Evolutionary conservation across 2,329 filamentous ascomycete genomes (phyloP).

Genomic region (Botrytis elliptica): DNA sequence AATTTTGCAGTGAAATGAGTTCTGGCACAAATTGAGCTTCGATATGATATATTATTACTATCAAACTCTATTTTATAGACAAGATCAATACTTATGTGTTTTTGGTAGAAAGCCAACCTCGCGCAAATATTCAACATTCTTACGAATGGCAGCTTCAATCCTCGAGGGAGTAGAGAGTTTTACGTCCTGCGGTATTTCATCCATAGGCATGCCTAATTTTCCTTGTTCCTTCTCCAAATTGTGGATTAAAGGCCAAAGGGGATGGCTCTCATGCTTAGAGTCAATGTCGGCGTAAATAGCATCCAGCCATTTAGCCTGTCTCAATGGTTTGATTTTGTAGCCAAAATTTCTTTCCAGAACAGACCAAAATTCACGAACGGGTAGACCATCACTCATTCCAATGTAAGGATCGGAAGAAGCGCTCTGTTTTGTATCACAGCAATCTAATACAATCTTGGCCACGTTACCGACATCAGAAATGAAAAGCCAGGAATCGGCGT

Average conservation of each 20-base stretch:
- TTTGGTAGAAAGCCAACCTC: slow-evolving; percentile 15
- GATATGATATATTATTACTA: not conserved
- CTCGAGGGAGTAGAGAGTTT: not conserved
- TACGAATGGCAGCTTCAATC: slow-evolving; percentile 17
- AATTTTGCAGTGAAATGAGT: not conserved
- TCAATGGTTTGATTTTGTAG: slow-evolving; percentile 13
- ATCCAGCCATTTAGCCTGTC: slow-evolving; percentile 13
- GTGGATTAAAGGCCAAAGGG: slow-evolving; percentile 26
- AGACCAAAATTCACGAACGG: slow-evolving; percentile 21
- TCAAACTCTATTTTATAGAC: not conserved
- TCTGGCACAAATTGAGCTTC: not conserved
- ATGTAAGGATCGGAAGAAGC: not conserved
- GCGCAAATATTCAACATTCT: slow-evolving; percentile 17
- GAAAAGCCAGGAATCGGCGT: slow-evolving; percentile 26
- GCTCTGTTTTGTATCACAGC: not conserved
- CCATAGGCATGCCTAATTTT: slow-evolving; percentile 13
- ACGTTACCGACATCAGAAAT: slow-evolving; percentile 27
- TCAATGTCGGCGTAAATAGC: slow-evolving; percentile 6
- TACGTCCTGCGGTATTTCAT: slow-evolving; percentile 3
- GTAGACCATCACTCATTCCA: slow-evolving; percentile 13
- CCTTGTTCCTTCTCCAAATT: slow-evolving; percentile 18
- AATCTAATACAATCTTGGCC: slow-evolving; percentile 22
- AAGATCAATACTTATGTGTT: slow-evolving; percentile 20
- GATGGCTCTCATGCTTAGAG: slow-evolving; percentile 5
- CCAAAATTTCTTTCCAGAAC: slow-evolving; percentile 13